Evolutionary conservation across 352 stramenopile species (phyloP).

Genomic region (Pythium angustatum): DNA sequence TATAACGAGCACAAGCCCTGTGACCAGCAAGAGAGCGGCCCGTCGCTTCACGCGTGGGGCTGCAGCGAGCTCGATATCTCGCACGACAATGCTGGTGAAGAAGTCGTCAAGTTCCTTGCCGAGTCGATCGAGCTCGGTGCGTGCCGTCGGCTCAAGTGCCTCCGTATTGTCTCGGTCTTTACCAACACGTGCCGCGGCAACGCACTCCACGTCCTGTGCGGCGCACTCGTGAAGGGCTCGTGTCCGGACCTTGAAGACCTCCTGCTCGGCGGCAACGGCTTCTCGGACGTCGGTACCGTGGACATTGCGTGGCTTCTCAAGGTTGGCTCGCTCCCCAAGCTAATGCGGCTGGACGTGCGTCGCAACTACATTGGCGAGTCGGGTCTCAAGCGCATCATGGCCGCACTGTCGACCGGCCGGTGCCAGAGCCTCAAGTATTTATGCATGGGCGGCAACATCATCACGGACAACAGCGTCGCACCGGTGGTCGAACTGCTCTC

Average conservation of each 20-base stretch:
- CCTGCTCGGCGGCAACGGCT: constrained; percentile 71
- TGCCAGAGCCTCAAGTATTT: constrained; percentile 75
- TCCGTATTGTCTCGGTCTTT: constrained; percentile 76
- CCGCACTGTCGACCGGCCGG: constrained; percentile 45
- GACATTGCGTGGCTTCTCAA: constrained; percentile 75
- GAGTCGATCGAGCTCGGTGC: constrained; percentile 65
- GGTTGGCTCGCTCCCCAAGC: constrained; percentile 61
- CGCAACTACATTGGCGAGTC: constrained; percentile 85
- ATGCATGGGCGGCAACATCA: constrained; percentile 86
- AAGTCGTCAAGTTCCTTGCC: constrained; percentile 65
- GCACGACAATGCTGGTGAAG: constrained; percentile 70
- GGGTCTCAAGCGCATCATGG: constrained; percentile 73
- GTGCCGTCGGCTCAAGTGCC: constrained; percentile 49
- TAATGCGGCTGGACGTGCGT: constrained; percentile 69
- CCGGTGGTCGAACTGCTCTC: constrained; percentile 65
- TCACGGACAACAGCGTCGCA: constrained; percentile 79
- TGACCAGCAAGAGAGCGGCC: constrained; percentile 50
- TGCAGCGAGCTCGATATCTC: constrained; percentile 80
- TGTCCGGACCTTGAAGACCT: constrained; percentile 67
- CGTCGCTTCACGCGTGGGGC: constrained; percentile 72
- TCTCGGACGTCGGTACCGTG: constrained; percentile 73
- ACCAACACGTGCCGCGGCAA: constrained; percentile 80
- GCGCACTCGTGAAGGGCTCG: constrained; percentile 63
- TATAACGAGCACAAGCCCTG: constrained; percentile 61
- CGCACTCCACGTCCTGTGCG: constrained; percentile 62